phyloP scores from a whole-genome alignment of 768 basidiomycete species.

The Termitomyces bulborhizus region DNA sequence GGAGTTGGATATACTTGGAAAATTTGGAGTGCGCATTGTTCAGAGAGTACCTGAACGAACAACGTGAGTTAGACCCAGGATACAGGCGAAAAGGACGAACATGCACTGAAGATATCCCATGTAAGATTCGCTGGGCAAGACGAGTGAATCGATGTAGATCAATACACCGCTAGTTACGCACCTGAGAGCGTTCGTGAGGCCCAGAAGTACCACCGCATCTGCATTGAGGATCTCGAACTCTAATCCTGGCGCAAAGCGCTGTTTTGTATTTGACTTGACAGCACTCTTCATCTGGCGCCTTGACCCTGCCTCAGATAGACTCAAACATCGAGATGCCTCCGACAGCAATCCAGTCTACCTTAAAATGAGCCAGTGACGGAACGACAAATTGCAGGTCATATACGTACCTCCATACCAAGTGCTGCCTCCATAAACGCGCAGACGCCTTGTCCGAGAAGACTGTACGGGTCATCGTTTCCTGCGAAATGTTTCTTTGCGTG shows the following conservation, averaged over 20 bases:
- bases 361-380: not conserved
- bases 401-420: constrained; percentile 69
- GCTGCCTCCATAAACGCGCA: constrained; percentile 74
- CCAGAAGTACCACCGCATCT: constrained; percentile 65
- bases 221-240: constrained; percentile 78
- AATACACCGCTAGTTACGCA: constrained; percentile 21
- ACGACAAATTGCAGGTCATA: not conserved
- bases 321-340: constrained; percentile 53
- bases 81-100: constrained; percentile 29
- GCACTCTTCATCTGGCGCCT: constrained; percentile 38
- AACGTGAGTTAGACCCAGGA: not conserved
- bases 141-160: not conserved
- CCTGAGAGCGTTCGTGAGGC: constrained; percentile 67
- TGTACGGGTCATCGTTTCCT: constrained; percentile 56
- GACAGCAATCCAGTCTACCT: constrained; percentile 51
- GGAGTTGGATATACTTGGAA: constrained; percentile 41
- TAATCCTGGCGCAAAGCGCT: constrained; percentile 50
- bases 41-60: constrained; percentile 28
- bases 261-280: constrained; percentile 28
- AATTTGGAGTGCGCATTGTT: constrained; percentile 76
- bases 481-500: constrained; percentile 47
- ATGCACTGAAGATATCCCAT: constrained; percentile 77
- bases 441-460: constrained; percentile 65
- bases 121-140: constrained; percentile 56
- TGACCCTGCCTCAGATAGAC: constrained; percentile 54